Conservation (phyloP, 495 filamentous ascomycete genomes). For the Neurospora sp. region DNA sequence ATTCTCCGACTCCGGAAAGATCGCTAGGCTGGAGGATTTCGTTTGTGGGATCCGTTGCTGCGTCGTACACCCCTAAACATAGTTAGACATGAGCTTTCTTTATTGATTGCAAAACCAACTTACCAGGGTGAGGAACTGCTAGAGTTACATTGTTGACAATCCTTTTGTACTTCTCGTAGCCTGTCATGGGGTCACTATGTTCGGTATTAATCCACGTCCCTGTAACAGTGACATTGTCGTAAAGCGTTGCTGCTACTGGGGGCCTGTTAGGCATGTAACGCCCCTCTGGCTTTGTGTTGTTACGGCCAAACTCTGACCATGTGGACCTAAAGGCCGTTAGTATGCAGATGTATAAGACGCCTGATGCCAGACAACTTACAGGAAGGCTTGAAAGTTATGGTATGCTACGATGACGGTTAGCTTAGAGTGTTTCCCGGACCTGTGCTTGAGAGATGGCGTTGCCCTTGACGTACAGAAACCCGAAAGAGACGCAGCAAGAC, state of each 20-base stretch:
- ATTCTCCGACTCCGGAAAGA: constrained; percentile 54
- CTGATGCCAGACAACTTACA: constrained; percentile 8
- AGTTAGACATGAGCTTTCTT: not conserved
- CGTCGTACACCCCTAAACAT: constrained; percentile 43
- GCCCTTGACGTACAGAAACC: constrained; percentile 31
- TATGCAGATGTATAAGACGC: not conserved
- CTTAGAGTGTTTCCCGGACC: not conserved
- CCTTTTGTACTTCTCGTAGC: constrained; percentile 35
- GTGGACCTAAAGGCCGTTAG: not conserved
- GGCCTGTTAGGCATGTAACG: constrained; percentile 35
- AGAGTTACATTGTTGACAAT: constrained; percentile 64
- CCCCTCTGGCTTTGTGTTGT: constrained; percentile 24
- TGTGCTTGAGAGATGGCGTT: not conserved
- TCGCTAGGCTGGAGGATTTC: constrained; percentile 56
- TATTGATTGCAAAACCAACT: not conserved
- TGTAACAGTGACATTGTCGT: constrained; percentile 55
- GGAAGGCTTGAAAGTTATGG: constrained; percentile 24
- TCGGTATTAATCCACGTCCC: constrained; percentile 50
- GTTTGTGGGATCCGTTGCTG: constrained; percentile 49
- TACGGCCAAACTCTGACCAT: constrained; percentile 37
- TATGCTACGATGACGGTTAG: constrained; percentile 12
- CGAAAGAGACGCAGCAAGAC: constrained; percentile 53
- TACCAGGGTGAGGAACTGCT: constrained; percentile 54
- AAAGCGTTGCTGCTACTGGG: constrained; percentile 42
- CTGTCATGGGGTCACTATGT: constrained; percentile 31